phyloP scores from a whole-genome alignment of 306 rosid genomes.

The Acacia melanoxylon region DNA sequence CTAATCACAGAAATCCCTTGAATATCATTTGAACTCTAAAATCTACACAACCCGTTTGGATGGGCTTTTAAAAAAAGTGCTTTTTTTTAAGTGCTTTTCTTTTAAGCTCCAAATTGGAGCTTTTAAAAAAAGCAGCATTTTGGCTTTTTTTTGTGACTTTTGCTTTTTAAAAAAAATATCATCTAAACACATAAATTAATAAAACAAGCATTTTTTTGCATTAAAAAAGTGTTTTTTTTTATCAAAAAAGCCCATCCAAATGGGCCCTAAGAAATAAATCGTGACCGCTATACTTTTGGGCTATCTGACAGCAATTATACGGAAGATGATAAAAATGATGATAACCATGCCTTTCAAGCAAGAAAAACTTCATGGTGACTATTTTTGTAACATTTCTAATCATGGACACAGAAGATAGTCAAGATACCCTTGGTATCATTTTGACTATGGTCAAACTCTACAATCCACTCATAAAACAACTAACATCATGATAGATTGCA shows the following conservation, averaged over 20 bases:
- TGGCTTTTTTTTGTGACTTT: no score
- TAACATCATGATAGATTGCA: background rate
- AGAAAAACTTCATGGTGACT: background rate
- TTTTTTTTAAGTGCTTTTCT: no score
- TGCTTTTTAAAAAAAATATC: no score
- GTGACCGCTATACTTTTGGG: no score
- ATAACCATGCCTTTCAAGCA: background rate
- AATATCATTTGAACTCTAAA: background rate
- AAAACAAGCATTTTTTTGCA: no score
- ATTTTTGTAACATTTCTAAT: background rate
- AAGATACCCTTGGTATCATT: background rate
- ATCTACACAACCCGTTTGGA: background rate
- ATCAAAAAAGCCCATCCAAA: no score
- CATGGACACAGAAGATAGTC: background rate
- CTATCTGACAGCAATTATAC: background rate
- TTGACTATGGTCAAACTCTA: background rate
- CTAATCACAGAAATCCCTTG: background rate
- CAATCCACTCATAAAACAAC: background rate
- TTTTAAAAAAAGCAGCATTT: no score
- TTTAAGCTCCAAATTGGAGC: no score
- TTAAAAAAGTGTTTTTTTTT: no score
- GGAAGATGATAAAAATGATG: background rate
- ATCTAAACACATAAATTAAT: no score
- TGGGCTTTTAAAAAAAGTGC: no score
- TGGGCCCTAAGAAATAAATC: no score